phyloP scores from a whole-genome alignment of 495 filamentous ascomycete species.

The Venustampulla echinocandica region DNA sequence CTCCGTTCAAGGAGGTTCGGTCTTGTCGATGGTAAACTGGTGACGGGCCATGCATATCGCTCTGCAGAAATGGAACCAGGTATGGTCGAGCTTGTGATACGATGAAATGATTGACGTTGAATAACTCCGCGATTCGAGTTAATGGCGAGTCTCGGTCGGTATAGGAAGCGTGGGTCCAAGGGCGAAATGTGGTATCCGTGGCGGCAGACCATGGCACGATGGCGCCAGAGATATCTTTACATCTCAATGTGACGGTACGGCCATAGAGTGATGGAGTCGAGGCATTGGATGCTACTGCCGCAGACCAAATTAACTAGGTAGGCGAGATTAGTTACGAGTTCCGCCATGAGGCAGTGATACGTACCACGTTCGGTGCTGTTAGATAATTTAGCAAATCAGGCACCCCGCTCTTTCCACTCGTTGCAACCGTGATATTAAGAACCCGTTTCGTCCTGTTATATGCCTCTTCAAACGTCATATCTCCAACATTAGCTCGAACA shows the following conservation, averaged over 20 bases:
- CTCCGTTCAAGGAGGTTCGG: constrained; percentile 47
- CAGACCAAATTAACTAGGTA: constrained; percentile 71
- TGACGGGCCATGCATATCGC: constrained; percentile 69
- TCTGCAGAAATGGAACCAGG: constrained; percentile 74
- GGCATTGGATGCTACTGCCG: constrained; percentile 85
- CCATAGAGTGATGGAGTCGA: constrained; percentile 57
- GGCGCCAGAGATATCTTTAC: constrained; percentile 70
- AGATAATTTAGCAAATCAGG: constrained; percentile 88
- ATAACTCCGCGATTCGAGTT: constrained; percentile 76
- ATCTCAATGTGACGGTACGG: constrained; percentile 59
- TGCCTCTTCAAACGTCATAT: constrained; percentile 91
- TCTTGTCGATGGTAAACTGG: constrained; percentile 47
- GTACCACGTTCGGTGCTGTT: constrained; percentile 86
- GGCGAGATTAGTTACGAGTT: neutral
- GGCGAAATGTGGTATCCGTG: constrained; percentile 55
- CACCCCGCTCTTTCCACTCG: constrained; percentile 60
- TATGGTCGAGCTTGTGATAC: constrained; percentile 72
- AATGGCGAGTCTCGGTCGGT: constrained; percentile 73
- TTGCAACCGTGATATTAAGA: constrained; percentile 85
- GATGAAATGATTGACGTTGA: constrained; percentile 89
- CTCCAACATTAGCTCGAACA: constrained; percentile 75
- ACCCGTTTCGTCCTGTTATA: constrained; percentile 79
- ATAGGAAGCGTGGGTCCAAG: constrained; percentile 61
- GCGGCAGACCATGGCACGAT: constrained; percentile 73
- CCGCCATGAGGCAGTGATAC: constrained; percentile 27